Evolutionary conservation across 495 filamentous ascomycete species (phyloP), one percentile per base, ranked within the genome.

Genomic region (Pyronema omphalodes): DNA sequence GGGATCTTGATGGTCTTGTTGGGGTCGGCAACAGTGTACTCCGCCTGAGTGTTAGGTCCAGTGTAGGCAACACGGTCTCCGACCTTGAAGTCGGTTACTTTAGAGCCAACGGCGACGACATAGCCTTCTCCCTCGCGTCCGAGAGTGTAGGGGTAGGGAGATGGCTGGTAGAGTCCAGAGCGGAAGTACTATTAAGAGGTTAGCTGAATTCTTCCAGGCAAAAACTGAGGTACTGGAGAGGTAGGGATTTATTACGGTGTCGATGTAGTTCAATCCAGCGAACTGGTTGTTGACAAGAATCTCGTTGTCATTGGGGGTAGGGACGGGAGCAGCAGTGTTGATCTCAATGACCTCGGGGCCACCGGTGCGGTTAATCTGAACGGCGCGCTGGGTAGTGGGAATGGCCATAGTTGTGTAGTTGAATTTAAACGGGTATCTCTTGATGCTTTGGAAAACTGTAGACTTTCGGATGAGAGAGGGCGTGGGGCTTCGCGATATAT

Each of bases 231-330:
- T 43, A 40, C 23, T 41, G 17, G 37, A 15, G 39, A n/a, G 43
- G 43, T 37, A 14, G 50, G 50, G 36, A 12, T 11, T 34, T 45
- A 43, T 6, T 43, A 55, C 70, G 52, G 74, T 84, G 62, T 85
- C 82, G 66, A 95, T 94, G 69, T 79, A 96, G 68, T 96, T 94
- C 52, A 96, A 71, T 14, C 89, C 89, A 44, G 84, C 75, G 46
- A 78, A 83, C 53, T 85, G 78, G 65, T 95, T 95, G 68, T 84
- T 84, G 45, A 96, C 77, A 3, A 96, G 75, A 33, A 95, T 56
- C 55, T 95, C 73, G 45, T 79, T 82, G 41, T 82, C 77, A 50
- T 77, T 68, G 33, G 80, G 78, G 19, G 72, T 69, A 0, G 89
- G 87, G 8, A 94, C 80, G 17, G 86, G 86, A 4, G 88, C 64